Evolutionary conservation across 768 basidiomycete species (phyloP), one percentile per base, ranked within the genome.

Genomic region (Lenzites betulinus): DNA sequence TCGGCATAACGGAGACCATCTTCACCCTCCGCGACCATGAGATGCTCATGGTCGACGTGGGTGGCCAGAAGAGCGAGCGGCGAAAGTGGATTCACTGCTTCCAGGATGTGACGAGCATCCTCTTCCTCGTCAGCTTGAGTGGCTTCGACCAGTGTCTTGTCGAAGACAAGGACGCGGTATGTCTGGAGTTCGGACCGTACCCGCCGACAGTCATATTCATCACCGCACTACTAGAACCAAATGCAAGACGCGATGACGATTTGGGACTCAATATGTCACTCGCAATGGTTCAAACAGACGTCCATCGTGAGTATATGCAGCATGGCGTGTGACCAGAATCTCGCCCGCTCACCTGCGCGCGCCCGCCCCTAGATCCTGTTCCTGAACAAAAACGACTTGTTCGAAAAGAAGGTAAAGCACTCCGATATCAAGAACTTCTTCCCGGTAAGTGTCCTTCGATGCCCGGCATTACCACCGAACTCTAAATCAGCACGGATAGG

Each of bases 191-290:
- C 55, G 25, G 30, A 50, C 43, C 51, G 16, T 53, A 33, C 41
- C 16, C 39, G 20, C 30, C 16, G 20, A 25, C 48, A 7, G 11
- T 12, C 28, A 30, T 33, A 60, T 26, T 64, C 42, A 48, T 35
- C 7, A 7, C 18, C 20, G 42, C 50, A 16, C 23, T 36, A 30
- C 7, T 68, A 95, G 90, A 98, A 98, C 71, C 95, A 96, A 87
- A 96, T 98, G 94, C 92, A 95, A 78, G 95, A 98, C 64, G 93
- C 95, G 1, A 90, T 98, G 87, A 93, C 93, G n/a, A 93, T 98
- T 51, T 98, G 95, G 89, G 95, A 98, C 67, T 94, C 93, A 42
- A 95, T 98, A 82, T 95, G 93, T 76, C 93, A 97, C 73, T 95
- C 93, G 11, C 93, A 95, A 65, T 97, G 94, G 94, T 97, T 97